These are phyloP conservation scores for Alnus rubra DNA, from an alignment of 306 rosid species.

Conservation along the genomic window DNA sequence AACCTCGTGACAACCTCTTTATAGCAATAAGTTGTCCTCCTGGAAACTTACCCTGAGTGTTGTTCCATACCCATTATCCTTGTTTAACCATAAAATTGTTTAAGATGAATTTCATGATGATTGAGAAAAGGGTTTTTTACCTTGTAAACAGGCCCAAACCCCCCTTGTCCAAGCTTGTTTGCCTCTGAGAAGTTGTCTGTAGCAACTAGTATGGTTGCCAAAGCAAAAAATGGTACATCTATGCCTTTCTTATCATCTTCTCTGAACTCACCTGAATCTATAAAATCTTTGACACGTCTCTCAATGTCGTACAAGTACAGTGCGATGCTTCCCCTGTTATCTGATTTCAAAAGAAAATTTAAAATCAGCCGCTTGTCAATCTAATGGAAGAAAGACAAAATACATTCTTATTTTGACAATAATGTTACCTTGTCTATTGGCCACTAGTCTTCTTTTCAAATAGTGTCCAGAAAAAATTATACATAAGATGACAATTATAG, in stretches of 20 bases:
- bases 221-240: conserved; percentile 19
- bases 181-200: neutral
- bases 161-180: neutral
- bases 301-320: conserved; percentile 4
- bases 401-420: too few relatives aligned
- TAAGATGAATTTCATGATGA: neutral
- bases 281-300: neutral
- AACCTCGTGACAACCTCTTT: conserved; percentile 15
- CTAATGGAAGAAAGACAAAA: too few relatives aligned
- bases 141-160: neutral
- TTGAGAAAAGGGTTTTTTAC: neutral
- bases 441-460: conserved; percentile 6
- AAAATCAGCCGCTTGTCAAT: neutral
- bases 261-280: neutral
- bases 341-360: neutral
- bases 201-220: conserved; percentile 12
- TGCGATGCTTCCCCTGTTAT: neutral
- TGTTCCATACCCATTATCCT: neutral
- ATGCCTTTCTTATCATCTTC: conserved; percentile 21
- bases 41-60: conserved; percentile 21
- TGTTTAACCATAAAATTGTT: neutral
- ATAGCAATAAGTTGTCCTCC: conserved; percentile 19
- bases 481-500: conserved; percentile 2
- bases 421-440: conserved; percentile 12
- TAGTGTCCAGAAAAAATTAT: neutral